Evolutionary conservation across 2,329 filamentous ascomycete species (phyloP).

Genomic region (Botrytis fragariae): DNA sequence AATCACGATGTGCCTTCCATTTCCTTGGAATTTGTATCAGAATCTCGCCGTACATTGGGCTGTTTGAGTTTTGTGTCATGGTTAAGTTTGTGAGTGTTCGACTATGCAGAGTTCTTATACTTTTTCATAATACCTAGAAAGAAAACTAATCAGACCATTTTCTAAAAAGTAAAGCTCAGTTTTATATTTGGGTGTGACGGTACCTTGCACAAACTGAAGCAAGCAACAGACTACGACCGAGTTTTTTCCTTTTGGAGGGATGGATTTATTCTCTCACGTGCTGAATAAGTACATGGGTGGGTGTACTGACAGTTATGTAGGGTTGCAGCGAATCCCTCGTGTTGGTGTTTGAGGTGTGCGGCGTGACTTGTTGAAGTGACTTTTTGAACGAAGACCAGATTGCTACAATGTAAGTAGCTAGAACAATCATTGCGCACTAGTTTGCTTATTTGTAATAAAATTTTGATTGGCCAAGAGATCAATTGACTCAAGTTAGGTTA

Average conservation of each 20-base stretch:
- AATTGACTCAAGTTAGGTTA: background rate
- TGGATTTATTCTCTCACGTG: too few species aligned
- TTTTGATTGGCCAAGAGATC: background rate
- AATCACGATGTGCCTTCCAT: background rate
- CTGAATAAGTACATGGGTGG: background rate
- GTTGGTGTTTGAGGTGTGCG: conserved; percentile 10
- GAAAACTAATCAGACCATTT: background rate
- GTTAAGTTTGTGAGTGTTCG: background rate
- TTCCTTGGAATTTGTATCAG: background rate
- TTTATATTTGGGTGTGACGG: too few species aligned
- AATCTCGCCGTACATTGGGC: background rate
- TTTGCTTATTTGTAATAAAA: background rate
- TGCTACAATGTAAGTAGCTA: background rate
- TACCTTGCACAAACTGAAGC: background rate
- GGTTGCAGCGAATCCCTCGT: background rate
- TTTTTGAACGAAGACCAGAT: background rate
- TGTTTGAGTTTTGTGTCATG: background rate
- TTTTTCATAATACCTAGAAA: background rate
- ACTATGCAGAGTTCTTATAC: background rate
- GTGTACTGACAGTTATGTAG: background rate
- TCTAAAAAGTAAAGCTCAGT: background rate
- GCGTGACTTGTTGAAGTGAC: background rate
- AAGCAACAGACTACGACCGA: background rate
- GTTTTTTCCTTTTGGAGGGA: background rate
- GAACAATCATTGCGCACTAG: background rate